A percentile compares a stretch with the other conserved stretches of the same genome.
Evolutionary conservation across 176 grass and related monocot species (phyloP).

Genomic region (Cenchrus americanus): DNA sequence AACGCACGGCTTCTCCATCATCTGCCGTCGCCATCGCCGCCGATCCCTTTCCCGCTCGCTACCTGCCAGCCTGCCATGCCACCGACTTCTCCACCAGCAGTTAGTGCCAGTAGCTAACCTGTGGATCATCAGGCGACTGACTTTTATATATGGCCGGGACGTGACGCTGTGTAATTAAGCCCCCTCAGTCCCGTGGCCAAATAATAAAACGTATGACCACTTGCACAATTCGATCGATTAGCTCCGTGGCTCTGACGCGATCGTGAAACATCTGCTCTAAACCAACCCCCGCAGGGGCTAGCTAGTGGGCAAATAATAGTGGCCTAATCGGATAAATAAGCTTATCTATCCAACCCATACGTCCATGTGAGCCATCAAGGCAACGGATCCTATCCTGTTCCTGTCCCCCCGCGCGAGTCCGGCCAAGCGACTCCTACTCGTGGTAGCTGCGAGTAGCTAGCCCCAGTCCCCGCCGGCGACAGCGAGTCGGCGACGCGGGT

Average conservation of each 20-base stretch:
- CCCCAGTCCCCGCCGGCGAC: too few species aligned
- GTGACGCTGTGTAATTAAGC: not conserved
- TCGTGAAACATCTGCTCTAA: conserved; percentile 31
- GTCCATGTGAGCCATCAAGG: not conserved
- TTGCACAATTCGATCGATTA: too few species aligned
- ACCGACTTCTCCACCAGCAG: not conserved
- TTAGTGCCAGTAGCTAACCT: not conserved
- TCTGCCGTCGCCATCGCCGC: not conserved
- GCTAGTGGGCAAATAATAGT: not conserved
- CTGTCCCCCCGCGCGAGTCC: not conserved
- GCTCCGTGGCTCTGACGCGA: not conserved
- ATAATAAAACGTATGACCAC: too few species aligned
- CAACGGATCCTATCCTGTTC: conserved; percentile 3
- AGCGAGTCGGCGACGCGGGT: not conserved
- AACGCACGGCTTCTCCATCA: not conserved
- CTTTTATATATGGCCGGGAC: not conserved
- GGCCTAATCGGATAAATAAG: too few species aligned
- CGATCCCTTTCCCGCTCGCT: not conserved
- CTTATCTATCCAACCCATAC: conserved; percentile 17
- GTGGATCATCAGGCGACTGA: too few species aligned
- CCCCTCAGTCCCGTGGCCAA: too few species aligned
- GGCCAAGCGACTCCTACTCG: too few species aligned
- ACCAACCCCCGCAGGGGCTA: not conserved
- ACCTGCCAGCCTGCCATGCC: not conserved
- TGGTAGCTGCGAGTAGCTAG: too few species aligned